Base-by-base conservation (phyloP, 2,329 filamentous ascomycete genomes). In the Colletotrichum tanaceti region DNA sequence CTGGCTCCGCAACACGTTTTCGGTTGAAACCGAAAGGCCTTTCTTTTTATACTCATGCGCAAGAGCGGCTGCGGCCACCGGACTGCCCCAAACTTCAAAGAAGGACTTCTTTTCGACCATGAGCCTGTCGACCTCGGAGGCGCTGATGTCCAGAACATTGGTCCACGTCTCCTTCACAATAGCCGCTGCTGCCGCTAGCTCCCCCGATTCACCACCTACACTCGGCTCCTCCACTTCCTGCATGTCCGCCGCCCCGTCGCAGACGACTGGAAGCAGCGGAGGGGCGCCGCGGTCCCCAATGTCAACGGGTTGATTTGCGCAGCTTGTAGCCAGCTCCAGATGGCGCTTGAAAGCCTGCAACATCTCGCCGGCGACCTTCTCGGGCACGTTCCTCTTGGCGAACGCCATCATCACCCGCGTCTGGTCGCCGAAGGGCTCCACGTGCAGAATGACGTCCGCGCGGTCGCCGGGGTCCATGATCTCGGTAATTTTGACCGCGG, bases 381-480 rank as follows among this genome's bases (percentile, higher is more conserved):
- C 46, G 7, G 62, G 54, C 32, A 65, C 11, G 20, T 52, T 10
- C 38, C 11, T 44, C 0, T 53, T 53, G 10, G 62, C 35, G 3
- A 59, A 59, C 1, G 62, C 62, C 54, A 59, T 53, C 62, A 65
- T 65, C 38, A 59, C 46, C 39, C 62, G 62, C 3, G 62, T 65
- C 9, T 39, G 18, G 1, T 59, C 24, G 2, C 62, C 62, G 16
- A 65, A 65, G 5, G 62, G 62, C 39, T 65, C 62, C 0, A 65
- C 46, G 16, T 65, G 62, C 5, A 65, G 14, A 4, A 65, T 59
- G 20, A 65, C 20, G n/a, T 65, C 62, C 46, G 62, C 54, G 10
- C 62, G 62, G 18, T 59, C 62, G 4, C 54, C 62, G 0, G 62
- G 62, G 24, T 64, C 62, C 62, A 64, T 64, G 35, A 64, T 65